A percentile compares a stretch with the other conserved stretches of the same genome.
Conservation (phyloP, 73 alveolate genomes). For the Loxodes magnus region DNA sequence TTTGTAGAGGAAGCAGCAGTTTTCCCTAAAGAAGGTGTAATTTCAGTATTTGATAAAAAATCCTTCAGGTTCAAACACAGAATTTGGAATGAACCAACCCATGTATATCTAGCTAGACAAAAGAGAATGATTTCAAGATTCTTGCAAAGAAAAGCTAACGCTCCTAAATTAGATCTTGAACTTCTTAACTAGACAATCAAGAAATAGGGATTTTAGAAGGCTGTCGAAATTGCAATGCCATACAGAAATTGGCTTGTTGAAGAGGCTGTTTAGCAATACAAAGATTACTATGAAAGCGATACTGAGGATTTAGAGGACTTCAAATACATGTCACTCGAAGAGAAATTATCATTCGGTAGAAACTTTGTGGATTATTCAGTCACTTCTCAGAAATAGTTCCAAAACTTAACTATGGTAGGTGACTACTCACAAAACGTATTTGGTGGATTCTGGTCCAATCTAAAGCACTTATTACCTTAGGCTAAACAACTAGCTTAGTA, state of each 20-base stretch:
- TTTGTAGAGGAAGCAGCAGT: conserved; percentile 46
- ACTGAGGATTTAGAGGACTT: conserved; percentile 50
- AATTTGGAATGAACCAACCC: conserved; percentile 43
- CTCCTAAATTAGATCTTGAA: no score
- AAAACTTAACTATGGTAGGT: no score
- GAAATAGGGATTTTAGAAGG: no score
- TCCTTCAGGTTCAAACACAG: conserved; percentile 70
- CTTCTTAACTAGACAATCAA: no score
- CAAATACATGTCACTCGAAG: conserved; percentile 27
- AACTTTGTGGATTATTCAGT: conserved; percentile 39
- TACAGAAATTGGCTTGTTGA: conserved; percentile 34
- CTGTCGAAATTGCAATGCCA: no score
- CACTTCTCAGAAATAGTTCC: no score
- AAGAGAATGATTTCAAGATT: conserved; percentile 60
- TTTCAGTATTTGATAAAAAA: conserved; percentile 54
- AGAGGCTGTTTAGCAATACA: conserved; percentile 46
- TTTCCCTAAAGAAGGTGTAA: conserved; percentile 48
- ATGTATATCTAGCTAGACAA: conserved; percentile 36
- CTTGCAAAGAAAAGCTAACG: conserved; percentile 50
- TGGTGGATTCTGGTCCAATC: no score
- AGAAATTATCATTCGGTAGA: conserved; percentile 18
- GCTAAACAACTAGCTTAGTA: no score
- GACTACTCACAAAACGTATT: no score
- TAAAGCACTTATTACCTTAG: no score
- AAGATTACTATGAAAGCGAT: conserved; percentile 73